Percentiles rank a stretch among this genome's conserved stretches.
phyloP scores from a whole-genome alignment of 169 alveolate genomes.

The Blepharisma undulans region DNA sequence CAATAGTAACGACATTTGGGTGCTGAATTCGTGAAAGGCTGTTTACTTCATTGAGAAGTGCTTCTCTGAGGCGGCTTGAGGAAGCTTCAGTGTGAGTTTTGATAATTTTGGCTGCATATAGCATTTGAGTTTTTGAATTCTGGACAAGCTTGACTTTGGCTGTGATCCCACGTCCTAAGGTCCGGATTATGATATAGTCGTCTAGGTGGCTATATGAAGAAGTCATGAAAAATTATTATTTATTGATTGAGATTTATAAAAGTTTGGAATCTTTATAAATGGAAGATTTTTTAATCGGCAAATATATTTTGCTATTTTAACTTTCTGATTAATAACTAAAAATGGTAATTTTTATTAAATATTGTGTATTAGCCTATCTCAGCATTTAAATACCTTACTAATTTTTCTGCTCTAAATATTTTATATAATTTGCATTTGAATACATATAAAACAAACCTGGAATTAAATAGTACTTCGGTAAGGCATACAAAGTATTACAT shows the following conservation, averaged over 20 bases:
- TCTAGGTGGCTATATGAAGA: constrained; percentile 30
- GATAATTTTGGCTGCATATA: constrained; percentile 52
- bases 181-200: constrained; percentile 37
- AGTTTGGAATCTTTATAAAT: not conserved
- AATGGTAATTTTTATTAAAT: not conserved
- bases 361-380: not conserved
- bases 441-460: no score
- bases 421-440: no score
- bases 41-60: constrained; percentile 42
- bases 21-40: constrained; percentile 42
- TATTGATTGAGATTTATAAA: not conserved
- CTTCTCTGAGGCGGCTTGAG: not conserved
- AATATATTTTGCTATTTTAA: no score
- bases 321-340: not conserved
- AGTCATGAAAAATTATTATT: not conserved
- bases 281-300: not conserved
- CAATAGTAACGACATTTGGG: constrained; percentile 53
- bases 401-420: no score
- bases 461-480: not conserved
- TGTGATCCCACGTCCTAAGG: constrained; percentile 50
- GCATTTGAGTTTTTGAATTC: not conserved
- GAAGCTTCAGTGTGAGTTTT: constrained; percentile 26
- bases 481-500: not conserved
- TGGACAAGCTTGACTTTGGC: constrained; percentile 58
- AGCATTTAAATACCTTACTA: not conserved